These are phyloP conservation scores for Lactarius quietus DNA, from an alignment of 768 basidiomycete genomes.

Conservation along the genomic window DNA sequence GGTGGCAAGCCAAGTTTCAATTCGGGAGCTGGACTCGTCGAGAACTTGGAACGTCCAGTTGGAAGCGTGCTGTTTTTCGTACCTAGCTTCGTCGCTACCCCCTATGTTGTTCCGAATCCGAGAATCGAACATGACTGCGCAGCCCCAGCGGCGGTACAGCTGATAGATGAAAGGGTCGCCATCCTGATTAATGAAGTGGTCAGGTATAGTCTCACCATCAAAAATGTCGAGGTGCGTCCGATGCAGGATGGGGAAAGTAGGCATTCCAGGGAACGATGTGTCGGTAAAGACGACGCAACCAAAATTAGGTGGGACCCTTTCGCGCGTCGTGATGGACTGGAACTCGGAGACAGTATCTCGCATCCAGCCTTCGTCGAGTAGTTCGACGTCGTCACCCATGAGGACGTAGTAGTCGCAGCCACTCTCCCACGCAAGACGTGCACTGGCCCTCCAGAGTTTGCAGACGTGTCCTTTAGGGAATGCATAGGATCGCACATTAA, in stretches of 20 bases:
- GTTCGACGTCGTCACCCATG: slow-evolving; percentile 52
- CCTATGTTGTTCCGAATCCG: slow-evolving; percentile 46
- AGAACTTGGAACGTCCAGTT: slow-evolving; percentile 51
- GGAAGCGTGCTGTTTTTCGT: slow-evolving; percentile 41
- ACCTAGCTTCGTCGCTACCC: slow-evolving; percentile 45
- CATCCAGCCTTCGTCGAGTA: slow-evolving; percentile 54
- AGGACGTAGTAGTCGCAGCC: slow-evolving; percentile 49
- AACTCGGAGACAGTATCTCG: slow-evolving; percentile 41
- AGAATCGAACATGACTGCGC: slow-evolving; percentile 43
- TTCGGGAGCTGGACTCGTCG: slow-evolving; percentile 37
- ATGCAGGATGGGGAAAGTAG: slow-evolving; percentile 57
- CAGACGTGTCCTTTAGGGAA: slow-evolving; percentile 49
- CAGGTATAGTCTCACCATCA: slow-evolving; percentile 46
- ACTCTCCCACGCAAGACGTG: slow-evolving; percentile 46
- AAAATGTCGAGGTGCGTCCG: slow-evolving; percentile 56
- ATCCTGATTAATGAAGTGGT: slow-evolving; percentile 55
- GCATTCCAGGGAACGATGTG: slow-evolving; percentile 54
- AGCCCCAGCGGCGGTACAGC: slow-evolving; percentile 55
- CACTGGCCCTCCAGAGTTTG: slow-evolving; percentile 50
- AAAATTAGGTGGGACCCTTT: slow-evolving; percentile 42
- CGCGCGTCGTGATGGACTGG: slow-evolving; percentile 31
- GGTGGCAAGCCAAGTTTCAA: slow-evolving; percentile 39
- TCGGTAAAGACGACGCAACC: slow-evolving; percentile 60
- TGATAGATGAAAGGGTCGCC: slow-evolving; percentile 58
- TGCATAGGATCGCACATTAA: slow-evolving; percentile 37